These are phyloP conservation scores for Quercus suber DNA, from an alignment of 306 rosid species.

Conservation along the genomic window DNA sequence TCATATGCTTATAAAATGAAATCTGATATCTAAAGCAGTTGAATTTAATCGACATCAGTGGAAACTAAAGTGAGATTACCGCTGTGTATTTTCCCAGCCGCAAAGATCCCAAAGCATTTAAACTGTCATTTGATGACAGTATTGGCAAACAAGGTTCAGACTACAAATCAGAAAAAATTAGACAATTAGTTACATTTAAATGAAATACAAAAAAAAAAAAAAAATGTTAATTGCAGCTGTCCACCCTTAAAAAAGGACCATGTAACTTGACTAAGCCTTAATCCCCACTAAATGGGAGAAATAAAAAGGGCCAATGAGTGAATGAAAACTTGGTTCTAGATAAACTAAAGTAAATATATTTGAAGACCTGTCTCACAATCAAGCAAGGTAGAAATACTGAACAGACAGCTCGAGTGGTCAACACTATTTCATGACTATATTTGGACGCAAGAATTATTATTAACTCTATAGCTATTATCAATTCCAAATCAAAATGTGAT, in stretches of 20 bases:
- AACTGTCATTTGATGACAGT: conserved; percentile 47
- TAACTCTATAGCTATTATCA: neutral
- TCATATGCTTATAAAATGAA: conserved; percentile 19
- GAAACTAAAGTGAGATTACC: conserved; percentile 37
- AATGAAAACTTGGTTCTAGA: neutral
- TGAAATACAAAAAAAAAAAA: neutral
- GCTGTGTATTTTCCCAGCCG: conserved; percentile 74
- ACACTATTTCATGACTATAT: neutral
- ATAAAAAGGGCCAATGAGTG: neutral
- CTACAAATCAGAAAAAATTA: conserved; percentile 32
- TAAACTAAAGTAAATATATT: neutral
- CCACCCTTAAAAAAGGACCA: neutral
- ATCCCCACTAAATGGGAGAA: neutral
- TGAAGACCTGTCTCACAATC: neutral
- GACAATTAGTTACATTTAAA: conserved; percentile 29
- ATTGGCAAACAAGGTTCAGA: conserved; percentile 79
- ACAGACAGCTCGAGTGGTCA: neutral
- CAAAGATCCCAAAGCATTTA: conserved; percentile 59
- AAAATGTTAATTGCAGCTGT: neutral
- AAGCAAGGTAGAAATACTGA: neutral
- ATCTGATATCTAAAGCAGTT: conserved; percentile 13
- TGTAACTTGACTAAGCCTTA: neutral
- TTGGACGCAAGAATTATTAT: neutral
- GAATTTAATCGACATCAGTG: neutral
- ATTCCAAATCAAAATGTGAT: neutral